Base-by-base conservation (phyloP, 257 asterid species). In the Paulownia fortunei region DNA sequence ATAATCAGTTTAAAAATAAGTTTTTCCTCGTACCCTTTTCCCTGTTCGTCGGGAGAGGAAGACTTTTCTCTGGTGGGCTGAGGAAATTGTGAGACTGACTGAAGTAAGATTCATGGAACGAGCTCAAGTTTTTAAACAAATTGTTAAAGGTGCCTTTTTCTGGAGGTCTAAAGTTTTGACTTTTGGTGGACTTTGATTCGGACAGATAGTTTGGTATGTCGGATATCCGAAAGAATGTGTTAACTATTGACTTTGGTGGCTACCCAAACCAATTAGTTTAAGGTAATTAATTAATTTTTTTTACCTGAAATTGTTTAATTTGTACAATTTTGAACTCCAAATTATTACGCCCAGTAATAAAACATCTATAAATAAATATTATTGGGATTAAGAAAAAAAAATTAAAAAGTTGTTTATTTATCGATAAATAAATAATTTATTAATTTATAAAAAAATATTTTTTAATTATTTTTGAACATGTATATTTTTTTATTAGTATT, bases 131-230 rank as follows among this genome's bases (percentile, higher is more conserved):
- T 19, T 73, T 69, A 70, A 52, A 47, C 21, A 66, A 64, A 26
- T 73, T 34, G 12, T 21, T 64, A 16, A 27, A 70, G 26, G 42
- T 21, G 8, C 3, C 18, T 24, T 54, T 78, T 51, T 23, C n/a
- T 16, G 54, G 41, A 75, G 72, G 74, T 74, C 83, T 24, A 69
- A 69, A 52, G 41, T 64, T 21, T 82, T 63, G 86, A 82, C 81
- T 73, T 77, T 66, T 36, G 3, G n/a, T 36, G 24, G 46, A 46
- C 65, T 18, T 47, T 73, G 44, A 27, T 24, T 54, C 73, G 37
- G 56, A 52, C 74, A 24, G 24, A 46, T 65, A 19, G 8, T 65
- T 21, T 65, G 72, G 51, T 42, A n/a, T n/a, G n/a, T n/a, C n/a
- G n/a, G n/a, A n/a, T n/a, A n/a, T n/a, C n/a, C n/a, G n/a, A n/a